Conservation (phyloP, 2,329 filamentous ascomycete genomes). For the Trichoderma sp. region DNA sequence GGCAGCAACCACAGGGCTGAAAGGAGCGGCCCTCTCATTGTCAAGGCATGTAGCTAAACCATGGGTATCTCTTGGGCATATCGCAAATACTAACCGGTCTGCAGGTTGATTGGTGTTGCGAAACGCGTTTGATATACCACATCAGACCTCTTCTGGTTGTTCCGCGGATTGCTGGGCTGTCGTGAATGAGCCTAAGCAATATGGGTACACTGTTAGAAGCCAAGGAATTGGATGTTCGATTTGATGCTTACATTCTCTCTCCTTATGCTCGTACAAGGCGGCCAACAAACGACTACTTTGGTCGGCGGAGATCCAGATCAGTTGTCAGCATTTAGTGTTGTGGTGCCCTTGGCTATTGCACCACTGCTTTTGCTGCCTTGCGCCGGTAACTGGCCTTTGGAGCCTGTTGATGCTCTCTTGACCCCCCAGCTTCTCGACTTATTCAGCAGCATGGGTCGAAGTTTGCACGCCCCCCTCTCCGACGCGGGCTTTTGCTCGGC, state of each 20-base stretch:
- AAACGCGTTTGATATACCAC: background rate
- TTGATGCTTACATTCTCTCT: no score
- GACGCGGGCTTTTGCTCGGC: conserved; percentile 5
- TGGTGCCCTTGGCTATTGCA: no score
- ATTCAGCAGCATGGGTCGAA: background rate
- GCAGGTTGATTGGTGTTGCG: background rate
- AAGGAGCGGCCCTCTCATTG: background rate
- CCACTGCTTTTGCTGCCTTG: no score
- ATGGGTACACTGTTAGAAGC: no score
- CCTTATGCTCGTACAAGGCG: no score
- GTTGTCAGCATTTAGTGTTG: no score
- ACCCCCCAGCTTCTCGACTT: background rate
- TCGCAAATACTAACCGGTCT: conserved; percentile 1
- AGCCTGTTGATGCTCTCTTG: no score
- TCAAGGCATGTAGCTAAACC: background rate
- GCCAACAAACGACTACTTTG: no score
- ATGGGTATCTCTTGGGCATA: background rate
- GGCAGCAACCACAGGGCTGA: conserved; percentile 20
- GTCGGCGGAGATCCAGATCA: no score
- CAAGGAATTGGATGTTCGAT: background rate
- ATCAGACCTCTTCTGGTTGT: background rate
- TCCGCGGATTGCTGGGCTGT: background rate
- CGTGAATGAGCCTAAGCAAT: no score
- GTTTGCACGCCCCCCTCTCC: background rate
- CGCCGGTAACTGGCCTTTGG: background rate